phyloP scores from a whole-genome alignment of 257 asterid genomes.

The Solanum piurae region DNA sequence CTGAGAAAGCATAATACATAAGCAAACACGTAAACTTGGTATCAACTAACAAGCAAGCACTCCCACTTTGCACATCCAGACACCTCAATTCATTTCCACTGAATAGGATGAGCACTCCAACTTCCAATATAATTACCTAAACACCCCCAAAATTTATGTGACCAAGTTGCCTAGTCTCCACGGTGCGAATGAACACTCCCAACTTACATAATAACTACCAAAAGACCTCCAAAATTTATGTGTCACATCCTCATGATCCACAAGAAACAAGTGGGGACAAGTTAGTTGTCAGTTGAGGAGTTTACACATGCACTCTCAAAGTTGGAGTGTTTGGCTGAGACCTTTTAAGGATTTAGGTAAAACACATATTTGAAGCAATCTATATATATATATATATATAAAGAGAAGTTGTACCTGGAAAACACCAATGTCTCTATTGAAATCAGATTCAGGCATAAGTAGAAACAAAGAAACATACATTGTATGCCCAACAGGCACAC shows the following conservation, averaged over 20 bases:
- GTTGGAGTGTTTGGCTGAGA: not conserved
- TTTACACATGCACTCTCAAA: not conserved
- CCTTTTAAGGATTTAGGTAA: not conserved
- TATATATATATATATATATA: too few relatives aligned
- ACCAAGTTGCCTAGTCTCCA: not conserved
- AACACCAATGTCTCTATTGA: conserved; percentile 68
- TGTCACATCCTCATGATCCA: not conserved
- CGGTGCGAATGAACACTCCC: not conserved
- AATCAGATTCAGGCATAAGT: conserved; percentile 79
- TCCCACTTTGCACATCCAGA: not conserved
- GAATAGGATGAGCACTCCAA: too few relatives aligned
- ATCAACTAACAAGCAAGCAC: not conserved
- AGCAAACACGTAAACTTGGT: too few relatives aligned
- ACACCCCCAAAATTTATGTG: not conserved
- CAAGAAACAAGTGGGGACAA: not conserved
- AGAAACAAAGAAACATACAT: conserved; percentile 50
- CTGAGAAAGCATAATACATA: not conserved
- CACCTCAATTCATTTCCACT: not conserved
- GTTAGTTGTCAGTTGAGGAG: not conserved
- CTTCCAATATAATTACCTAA: too few relatives aligned
- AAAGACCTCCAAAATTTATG: not conserved
- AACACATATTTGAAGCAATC: not conserved
- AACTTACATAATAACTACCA: not conserved
- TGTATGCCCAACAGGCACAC: conserved; percentile 60
- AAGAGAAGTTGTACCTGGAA: conserved; percentile 37